A percentile compares a stretch with the other conserved stretches of the same genome.
These are phyloP conservation scores for Bipolaris cookei DNA, from an alignment of 2,329 filamentous ascomycete genomes.

Conservation along the genomic window DNA sequence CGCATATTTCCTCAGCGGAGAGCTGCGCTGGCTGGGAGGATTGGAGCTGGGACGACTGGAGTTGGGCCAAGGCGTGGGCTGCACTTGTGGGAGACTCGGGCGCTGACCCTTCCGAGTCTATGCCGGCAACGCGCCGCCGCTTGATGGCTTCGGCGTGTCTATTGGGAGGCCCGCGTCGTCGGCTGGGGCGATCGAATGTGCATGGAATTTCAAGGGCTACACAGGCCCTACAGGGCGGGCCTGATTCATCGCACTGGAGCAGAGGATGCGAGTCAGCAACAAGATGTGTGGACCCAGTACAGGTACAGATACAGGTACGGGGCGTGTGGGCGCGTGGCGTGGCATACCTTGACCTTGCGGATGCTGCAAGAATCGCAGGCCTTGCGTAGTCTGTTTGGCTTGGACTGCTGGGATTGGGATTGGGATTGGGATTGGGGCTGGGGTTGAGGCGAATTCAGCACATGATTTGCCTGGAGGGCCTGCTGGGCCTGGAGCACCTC, in stretches of 20 bases:
- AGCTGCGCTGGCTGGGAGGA: conserved; percentile 54
- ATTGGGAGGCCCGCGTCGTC: conserved; percentile 69
- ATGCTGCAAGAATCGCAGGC: conserved; percentile 53
- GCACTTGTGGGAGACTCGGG: conserved; percentile 61
- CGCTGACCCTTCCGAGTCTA: conserved; percentile 51
- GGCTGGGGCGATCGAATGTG: conserved; percentile 68
- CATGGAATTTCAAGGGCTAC: conserved; percentile 70
- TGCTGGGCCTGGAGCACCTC: conserved; percentile 47
- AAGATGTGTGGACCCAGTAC: no score
- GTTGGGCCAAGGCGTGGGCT: conserved; percentile 59
- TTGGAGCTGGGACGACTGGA: conserved; percentile 53
- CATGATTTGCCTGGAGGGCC: conserved; percentile 46
- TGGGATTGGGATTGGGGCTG: conserved; percentile 10
- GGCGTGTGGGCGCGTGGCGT: background rate
- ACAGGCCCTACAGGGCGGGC: conserved; percentile 71
- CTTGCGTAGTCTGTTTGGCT: conserved; percentile 49
- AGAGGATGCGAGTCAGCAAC: conserved; percentile 16
- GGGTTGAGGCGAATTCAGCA: conserved; percentile 26
- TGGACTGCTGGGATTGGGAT: conserved; percentile 27
- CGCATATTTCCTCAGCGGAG: conserved; percentile 73
- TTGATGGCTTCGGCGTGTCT: conserved; percentile 71
- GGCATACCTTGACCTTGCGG: conserved; percentile 49
- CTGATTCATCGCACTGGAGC: conserved; percentile 66
- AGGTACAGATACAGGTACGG: background rate
- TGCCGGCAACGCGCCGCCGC: conserved; percentile 61